Percentiles rank a stretch among this genome's conserved stretches.
Conservation (phyloP, 2,329 filamentous ascomycete genomes). For the Cladosporium sphaerospermum region DNA sequence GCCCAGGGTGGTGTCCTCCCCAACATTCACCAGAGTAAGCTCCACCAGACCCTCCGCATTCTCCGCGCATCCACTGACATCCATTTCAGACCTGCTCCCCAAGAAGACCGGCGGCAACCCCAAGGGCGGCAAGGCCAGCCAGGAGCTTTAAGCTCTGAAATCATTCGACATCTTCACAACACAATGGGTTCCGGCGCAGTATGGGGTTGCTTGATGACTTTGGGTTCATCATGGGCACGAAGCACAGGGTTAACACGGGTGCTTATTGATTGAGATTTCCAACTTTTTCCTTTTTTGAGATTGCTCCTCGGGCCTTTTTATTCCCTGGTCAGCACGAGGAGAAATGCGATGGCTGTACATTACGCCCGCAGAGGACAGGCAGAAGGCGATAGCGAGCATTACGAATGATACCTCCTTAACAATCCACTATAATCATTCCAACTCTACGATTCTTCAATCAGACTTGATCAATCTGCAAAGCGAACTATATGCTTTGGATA, state of each 20-base stretch:
- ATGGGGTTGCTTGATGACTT: constrained; percentile 30
- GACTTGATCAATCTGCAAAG: too few relatives aligned
- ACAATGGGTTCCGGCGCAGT: constrained; percentile 26
- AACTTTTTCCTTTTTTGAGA: constrained; percentile 11
- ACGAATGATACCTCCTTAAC: constrained; percentile 13
- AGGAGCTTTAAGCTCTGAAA: constrained; percentile 71
- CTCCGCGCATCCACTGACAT: constrained; percentile 34
- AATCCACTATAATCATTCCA: background rate
- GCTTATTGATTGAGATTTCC: constrained; percentile 12
- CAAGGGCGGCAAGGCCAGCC: constrained; percentile 91
- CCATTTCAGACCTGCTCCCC: constrained; percentile 74
- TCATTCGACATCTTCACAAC: constrained; percentile 6
- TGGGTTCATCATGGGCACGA: constrained; percentile 25
- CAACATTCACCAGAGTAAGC: constrained; percentile 93
- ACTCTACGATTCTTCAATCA: too few relatives aligned
- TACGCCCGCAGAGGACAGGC: constrained; percentile 10
- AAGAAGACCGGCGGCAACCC: constrained; percentile 73
- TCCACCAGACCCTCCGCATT: constrained; percentile 8
- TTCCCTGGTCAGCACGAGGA: constrained; percentile 10
- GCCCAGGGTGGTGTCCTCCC: constrained; percentile 94
- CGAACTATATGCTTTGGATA: too few relatives aligned
- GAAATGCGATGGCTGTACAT: constrained; percentile 11
- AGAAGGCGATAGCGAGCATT: constrained; percentile 11
- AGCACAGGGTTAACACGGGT: constrained; percentile 11
- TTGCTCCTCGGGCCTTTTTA: constrained; percentile 12